Percentiles rank a stretch among this genome's conserved stretches.
These are phyloP conservation scores for Lanzia echinophila DNA, from an alignment of 2,329 filamentous ascomycete species.

Conservation along the genomic window DNA sequence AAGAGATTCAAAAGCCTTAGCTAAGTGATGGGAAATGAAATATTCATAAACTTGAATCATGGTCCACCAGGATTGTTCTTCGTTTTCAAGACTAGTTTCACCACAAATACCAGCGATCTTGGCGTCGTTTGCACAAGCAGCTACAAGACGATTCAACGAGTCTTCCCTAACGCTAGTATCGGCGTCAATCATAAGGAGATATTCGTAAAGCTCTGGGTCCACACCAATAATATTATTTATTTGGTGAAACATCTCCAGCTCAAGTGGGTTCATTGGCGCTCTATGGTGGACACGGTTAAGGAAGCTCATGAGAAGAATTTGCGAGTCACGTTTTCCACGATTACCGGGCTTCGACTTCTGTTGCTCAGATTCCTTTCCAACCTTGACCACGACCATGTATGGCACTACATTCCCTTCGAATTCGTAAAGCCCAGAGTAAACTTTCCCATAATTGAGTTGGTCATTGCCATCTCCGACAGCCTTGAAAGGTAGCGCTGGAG, in stretches of 20 bases:
- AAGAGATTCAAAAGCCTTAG: conserved; percentile 95
- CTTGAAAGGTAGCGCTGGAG: conserved; percentile 88
- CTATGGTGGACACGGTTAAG: conserved; percentile 96
- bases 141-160: conserved; percentile 84
- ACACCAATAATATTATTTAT: conserved; percentile 99
- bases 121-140: conserved; percentile 85
- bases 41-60: conserved; percentile 99
- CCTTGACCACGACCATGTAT: conserved; percentile 92
- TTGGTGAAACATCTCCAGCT: conserved; percentile 97
- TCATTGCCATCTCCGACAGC: conserved; percentile 83
- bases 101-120: conserved; percentile 98
- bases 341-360: conserved; percentile 89
- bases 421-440: conserved; percentile 96
- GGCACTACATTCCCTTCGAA: conserved; percentile 96
- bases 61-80: conserved; percentile 93
- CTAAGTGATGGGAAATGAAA: conserved; percentile 94
- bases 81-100: conserved; percentile 92
- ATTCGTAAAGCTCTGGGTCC: conserved; percentile 95
- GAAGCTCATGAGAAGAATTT: conserved; percentile 94
- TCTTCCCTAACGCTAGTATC: conserved; percentile 93
- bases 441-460: conserved; percentile 96
- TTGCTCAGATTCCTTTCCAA: conserved; percentile 94
- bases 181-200: conserved; percentile 93
- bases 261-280: conserved; percentile 87
- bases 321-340: conserved; percentile 96